Evolutionary conservation across 2,329 filamentous ascomycete genomes (phyloP).

Genomic region (Neopestalotiopsis rosae): DNA sequence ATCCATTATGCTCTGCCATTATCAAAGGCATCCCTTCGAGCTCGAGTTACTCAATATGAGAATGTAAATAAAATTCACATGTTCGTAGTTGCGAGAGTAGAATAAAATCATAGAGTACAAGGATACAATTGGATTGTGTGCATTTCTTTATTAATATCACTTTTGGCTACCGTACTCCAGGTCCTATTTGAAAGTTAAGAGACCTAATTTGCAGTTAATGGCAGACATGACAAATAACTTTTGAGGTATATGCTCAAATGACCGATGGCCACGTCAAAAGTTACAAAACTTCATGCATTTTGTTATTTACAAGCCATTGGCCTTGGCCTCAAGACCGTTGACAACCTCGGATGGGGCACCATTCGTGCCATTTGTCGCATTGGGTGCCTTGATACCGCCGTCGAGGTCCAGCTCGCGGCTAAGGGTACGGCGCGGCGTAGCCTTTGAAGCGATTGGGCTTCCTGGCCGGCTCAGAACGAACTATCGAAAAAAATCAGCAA

Average conservation of each 20-base stretch:
- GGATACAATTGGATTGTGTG: not conserved
- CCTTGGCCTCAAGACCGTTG: conserved; percentile 45
- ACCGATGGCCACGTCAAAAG: not conserved
- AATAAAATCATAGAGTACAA: not conserved
- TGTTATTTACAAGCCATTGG: conserved; percentile 37
- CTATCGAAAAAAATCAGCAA: conserved; percentile 44
- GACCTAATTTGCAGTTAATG: not conserved
- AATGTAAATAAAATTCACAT: not conserved
- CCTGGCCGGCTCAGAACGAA: conserved; percentile 74
- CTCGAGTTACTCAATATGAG: no score
- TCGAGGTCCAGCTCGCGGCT: conserved; percentile 43
- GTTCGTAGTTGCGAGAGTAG: not conserved
- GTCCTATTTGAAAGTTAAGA: not conserved
- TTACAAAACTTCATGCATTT: not conserved
- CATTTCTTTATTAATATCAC: not conserved
- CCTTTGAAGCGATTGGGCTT: conserved; percentile 69
- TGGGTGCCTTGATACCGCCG: conserved; percentile 23
- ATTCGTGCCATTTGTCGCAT: conserved; percentile 29
- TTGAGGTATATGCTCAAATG: not conserved
- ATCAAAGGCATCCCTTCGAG: no score
- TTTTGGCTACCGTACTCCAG: conserved; percentile 12
- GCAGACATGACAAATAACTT: not conserved
- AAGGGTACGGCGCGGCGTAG: conserved; percentile 53
- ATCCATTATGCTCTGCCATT: no score
- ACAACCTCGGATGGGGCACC: conserved; percentile 36